Evolutionary conservation across 176 grass and related monocot species (phyloP).

Genomic region (Oryza meyeriana): DNA sequence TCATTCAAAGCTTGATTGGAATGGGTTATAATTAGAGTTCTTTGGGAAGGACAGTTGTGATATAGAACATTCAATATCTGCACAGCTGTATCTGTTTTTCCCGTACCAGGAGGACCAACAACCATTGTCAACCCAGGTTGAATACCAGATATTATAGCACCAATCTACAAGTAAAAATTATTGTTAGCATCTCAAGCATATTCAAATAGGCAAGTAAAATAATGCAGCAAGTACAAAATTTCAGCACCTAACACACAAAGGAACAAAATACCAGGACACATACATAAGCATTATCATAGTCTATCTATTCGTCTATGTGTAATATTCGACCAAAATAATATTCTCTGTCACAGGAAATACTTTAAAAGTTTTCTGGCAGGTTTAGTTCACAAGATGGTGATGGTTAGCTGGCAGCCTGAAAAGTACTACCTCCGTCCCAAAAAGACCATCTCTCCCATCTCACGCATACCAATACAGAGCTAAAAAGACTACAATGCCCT

Average conservation of each 20-base stretch:
- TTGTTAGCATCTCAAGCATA: constrained; percentile 16
- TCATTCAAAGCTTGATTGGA: constrained; percentile 99
- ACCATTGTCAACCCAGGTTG: constrained; percentile 98
- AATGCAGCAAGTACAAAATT: background rate
- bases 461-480: too few species aligned
- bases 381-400: background rate
- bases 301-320: background rate
- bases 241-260: background rate
- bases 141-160: constrained; percentile 90
- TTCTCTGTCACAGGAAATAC: constrained; percentile 3
- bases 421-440: too few species aligned
- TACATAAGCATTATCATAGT: background rate
- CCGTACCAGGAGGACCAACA: constrained; percentile 99
- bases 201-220: constrained; percentile 4
- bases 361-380: background rate
- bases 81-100: constrained; percentile 98
- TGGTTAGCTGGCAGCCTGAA: constrained; percentile 9
- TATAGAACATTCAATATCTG: constrained; percentile 99
- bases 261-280: background rate
- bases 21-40: constrained; percentile 97
- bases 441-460: too few species aligned
- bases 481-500: too few species aligned
- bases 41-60: constrained; percentile 98
- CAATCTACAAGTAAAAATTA: constrained; percentile 61
- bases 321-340: background rate